These are phyloP conservation scores for Neodidymelliopsis sp. DNA, from an alignment of 2,329 filamentous ascomycete genomes.

Conservation along the genomic window DNA sequence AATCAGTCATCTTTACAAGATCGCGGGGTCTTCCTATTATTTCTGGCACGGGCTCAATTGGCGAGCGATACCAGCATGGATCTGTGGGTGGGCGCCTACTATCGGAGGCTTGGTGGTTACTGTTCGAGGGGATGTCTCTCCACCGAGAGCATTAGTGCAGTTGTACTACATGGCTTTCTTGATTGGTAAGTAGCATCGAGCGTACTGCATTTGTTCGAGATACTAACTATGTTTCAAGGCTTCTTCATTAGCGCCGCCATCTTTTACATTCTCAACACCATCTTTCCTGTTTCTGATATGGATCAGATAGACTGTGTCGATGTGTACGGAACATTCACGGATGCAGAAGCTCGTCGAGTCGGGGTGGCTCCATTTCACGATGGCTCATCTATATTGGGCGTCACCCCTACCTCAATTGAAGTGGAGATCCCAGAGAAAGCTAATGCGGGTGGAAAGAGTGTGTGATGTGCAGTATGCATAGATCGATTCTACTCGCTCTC, in stretches of 20 bases:
- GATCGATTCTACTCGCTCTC: background rate
- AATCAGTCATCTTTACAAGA: constrained; percentile 49
- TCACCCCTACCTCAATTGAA: constrained; percentile 2
- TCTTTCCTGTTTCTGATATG: constrained; percentile 52
- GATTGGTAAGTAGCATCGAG: constrained; percentile 43
- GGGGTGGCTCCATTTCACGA: constrained; percentile 47
- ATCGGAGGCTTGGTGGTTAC: constrained; percentile 53
- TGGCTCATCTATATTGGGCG: constrained; percentile 1
- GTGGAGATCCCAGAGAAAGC: background rate
- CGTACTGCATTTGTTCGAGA: background rate
- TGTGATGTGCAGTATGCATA: constrained; percentile 1
- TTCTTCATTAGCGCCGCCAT: constrained; percentile 50
- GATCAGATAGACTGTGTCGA: constrained; percentile 56
- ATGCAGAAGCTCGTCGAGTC: constrained; percentile 52
- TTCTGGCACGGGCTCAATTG: constrained; percentile 56
- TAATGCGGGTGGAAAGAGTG: constrained; percentile 7
- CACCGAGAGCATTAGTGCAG: constrained; percentile 51
- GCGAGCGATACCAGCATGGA: constrained; percentile 54
- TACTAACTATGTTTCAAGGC: constrained; percentile 33
- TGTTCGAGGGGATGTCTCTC: constrained; percentile 41
- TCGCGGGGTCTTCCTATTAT: constrained; percentile 51
- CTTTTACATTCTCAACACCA: constrained; percentile 46
- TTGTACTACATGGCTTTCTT: constrained; percentile 59
- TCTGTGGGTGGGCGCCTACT: constrained; percentile 55
- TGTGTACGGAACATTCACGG: constrained; percentile 56